These are phyloP conservation scores for Termitomyces eurrhizus DNA, from an alignment of 768 basidiomycete species.

Conservation along the genomic window DNA sequence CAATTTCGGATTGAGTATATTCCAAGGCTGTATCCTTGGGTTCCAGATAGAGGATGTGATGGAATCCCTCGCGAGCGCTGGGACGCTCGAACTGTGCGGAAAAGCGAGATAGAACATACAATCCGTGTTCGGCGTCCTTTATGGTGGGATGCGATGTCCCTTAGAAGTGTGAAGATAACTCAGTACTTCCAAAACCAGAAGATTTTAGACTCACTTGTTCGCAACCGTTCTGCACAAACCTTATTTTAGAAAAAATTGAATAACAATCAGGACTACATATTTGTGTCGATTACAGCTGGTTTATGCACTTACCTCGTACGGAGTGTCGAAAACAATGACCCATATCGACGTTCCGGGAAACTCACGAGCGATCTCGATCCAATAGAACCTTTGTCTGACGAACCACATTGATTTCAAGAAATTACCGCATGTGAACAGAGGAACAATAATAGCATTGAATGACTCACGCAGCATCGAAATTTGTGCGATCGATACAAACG, in stretches of 20 bases:
- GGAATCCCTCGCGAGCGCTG: slow-evolving; percentile 55
- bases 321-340: slow-evolving; percentile 76
- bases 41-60: slow-evolving; percentile 49
- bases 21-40: slow-evolving; percentile 35
- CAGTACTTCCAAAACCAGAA: slow-evolving; percentile 3
- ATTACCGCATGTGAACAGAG: slow-evolving; percentile 6
- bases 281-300: slow-evolving; percentile 1
- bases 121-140: slow-evolving; percentile 50
- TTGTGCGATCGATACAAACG: slow-evolving; percentile 78
- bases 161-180: slow-evolving; percentile 24
- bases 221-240: slow-evolving; percentile 61
- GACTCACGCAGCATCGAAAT: slow-evolving; percentile 63
- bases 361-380: slow-evolving; percentile 69
- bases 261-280: slow-evolving; percentile 2
- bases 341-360: slow-evolving; percentile 62
- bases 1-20: slow-evolving; percentile 51
- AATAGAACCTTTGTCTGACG: slow-evolving; percentile 63
- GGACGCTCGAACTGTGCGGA: slow-evolving; percentile 58
- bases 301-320: slow-evolving; percentile 56
- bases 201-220: slow-evolving; percentile 43
- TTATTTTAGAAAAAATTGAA: slow-evolving; percentile 21
- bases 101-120: slow-evolving; percentile 64
- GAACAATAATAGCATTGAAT: neutral
- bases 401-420: slow-evolving; percentile 6
- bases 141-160: slow-evolving; percentile 79